Base-by-base conservation (phyloP, 225 moss, liverwort and hornwort species). In the Polytrichum formosum region DNA sequence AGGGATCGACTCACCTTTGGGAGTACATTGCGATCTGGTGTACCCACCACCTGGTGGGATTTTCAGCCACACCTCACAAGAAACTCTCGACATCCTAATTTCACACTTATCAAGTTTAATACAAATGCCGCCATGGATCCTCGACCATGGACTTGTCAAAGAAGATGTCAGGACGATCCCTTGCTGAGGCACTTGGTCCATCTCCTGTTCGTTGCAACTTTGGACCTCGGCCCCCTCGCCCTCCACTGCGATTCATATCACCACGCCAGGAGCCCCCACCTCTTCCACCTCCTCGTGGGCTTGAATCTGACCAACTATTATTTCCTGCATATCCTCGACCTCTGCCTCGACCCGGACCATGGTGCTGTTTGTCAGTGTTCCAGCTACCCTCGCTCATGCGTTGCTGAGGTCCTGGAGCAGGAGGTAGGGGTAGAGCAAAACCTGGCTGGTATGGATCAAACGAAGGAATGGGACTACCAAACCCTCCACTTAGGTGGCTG, bases 71-170 rank as follows among this genome's bases (percentile, higher is more conserved):
- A 16, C 46, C 46, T 13, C 46, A 46, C 46, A 46, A 46, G 46
- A 37, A 26, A 46, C 46, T 46, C 46, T 46, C 16, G 4, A 46
- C 46, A 16, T 46, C 46, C 16, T 46, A 46, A 46, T 46, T 10
- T 46, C 46, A 0, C 0, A 2, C 46, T 16, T 16, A 46, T 16
- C 46, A 46, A 46, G 5, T 1, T 59, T 46, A 4, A 46, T 30
- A 60, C 33, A 88, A 71, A 31, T 82, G 64, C 72, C 67, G 72
- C 87, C 87, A 88, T 60, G 87, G 87, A 84, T 84, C 84, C 67
- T 84, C 84, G 28, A 88, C 81, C 87, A 88, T 88, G 23, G 84
- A 88, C 68, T 80, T 82, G 54, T 77, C 67, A 60, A 75, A 88
- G 54, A 80, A 88, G 26, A 84, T 75, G 1, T 88, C 87, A 6